These are phyloP conservation scores for Penicillium brevicompactum DNA, from an alignment of 2,329 filamentous ascomycete species.

Conservation along the genomic window DNA sequence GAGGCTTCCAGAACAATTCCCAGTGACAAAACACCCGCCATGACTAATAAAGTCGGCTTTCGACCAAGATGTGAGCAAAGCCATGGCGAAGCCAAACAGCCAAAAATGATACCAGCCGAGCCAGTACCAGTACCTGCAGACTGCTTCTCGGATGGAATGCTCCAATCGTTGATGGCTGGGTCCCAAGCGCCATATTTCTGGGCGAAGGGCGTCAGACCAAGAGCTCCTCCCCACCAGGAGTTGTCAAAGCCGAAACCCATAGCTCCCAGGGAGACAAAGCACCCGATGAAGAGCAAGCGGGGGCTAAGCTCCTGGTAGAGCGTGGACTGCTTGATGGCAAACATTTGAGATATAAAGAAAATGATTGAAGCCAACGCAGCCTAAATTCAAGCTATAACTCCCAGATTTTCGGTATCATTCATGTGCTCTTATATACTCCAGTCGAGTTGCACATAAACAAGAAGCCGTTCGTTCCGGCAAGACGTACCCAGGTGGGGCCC, in stretches of 20 bases:
- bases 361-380: background rate
- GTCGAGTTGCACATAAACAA: background rate
- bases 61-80: slow-evolving; percentile 14
- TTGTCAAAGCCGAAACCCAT: slow-evolving; percentile 20
- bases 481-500: background rate
- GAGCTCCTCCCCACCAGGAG: slow-evolving; percentile 18
- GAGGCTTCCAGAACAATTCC: slow-evolving; percentile 19
- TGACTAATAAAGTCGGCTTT: slow-evolving; percentile 15
- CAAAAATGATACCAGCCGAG: slow-evolving; percentile 14
- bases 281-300: slow-evolving; percentile 15
- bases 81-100: slow-evolving; percentile 10
- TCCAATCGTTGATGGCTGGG: slow-evolving; percentile 3
- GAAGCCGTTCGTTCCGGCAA: background rate
- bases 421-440: slow-evolving; percentile 1
- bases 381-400: background rate
- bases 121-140: slow-evolving; percentile 13
- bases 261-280: slow-evolving; percentile 12
- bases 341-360: background rate
- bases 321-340: slow-evolving; percentile 3
- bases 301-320: slow-evolving; percentile 13
- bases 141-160: slow-evolving; percentile 7
- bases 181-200: slow-evolving; percentile 12
- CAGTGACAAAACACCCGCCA: slow-evolving; percentile 7
- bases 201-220: slow-evolving; percentile 14
- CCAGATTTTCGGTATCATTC: background rate